These are phyloP conservation scores for Trichoderma sp. DNA, from an alignment of 2,329 filamentous ascomycete species.

Conservation along the genomic window DNA sequence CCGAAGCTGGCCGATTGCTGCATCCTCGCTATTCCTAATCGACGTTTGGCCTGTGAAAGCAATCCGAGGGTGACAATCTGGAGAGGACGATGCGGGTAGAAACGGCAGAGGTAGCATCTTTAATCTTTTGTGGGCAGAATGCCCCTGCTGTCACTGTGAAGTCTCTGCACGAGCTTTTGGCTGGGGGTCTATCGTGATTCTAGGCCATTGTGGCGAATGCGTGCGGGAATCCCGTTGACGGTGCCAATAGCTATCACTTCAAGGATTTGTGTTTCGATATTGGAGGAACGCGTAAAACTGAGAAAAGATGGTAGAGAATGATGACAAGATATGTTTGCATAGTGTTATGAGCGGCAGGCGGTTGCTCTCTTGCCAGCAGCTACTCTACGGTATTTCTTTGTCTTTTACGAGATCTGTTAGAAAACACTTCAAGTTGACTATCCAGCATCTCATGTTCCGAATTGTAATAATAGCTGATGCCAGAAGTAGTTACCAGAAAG, in stretches of 20 bases:
- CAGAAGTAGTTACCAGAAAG: not conserved
- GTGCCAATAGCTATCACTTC: not conserved
- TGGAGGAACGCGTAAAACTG: not conserved
- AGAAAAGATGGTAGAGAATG: not conserved
- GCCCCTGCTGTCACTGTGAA: not conserved
- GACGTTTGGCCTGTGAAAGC: not conserved
- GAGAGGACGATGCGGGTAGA: not conserved
- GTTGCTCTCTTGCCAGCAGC: not conserved
- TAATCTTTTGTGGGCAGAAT: not conserved
- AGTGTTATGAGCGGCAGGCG: not conserved
- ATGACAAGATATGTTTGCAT: not conserved
- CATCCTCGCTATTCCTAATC: not conserved
- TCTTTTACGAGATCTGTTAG: not conserved
- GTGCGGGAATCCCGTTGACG: not conserved
- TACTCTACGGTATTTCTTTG: not conserved
- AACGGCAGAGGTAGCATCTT: not conserved
- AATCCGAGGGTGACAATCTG: not conserved
- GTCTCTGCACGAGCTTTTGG: not conserved
- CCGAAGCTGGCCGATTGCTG: slow-evolving; percentile 8
- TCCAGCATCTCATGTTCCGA: not conserved
- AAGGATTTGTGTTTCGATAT: not conserved
- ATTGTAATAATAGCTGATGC: not conserved
- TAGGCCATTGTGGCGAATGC: not conserved
- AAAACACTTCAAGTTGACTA: not conserved
- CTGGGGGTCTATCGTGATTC: not conserved